Evolutionary conservation across 2,329 filamentous ascomycete species (phyloP), one percentile per base, ranked within the genome.

Genomic region (Botrytis aclada): DNA sequence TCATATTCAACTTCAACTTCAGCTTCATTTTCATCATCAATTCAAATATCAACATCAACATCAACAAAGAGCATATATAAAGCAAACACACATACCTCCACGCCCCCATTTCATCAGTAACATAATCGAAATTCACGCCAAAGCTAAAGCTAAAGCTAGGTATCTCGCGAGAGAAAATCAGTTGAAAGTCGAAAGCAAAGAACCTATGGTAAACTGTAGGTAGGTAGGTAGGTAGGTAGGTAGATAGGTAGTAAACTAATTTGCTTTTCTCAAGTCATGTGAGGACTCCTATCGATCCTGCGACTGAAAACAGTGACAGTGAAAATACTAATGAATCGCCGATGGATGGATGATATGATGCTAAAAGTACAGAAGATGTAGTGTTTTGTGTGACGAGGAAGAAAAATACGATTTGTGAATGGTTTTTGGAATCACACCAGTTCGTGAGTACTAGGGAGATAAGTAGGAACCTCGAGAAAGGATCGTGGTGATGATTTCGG

Each of bases 301-400:
- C 16, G 34, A 39, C 34, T 67, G 65, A 56, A 56, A 29, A 29
- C n/a, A 56, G 51, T 29, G n/a, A 54, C 47, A 54, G 47, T 54
- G 47, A 54, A 14, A 67, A 67, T 47, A 41, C 65, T 25, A 41
- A 56, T 37, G n/a, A 29, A n/a, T 54, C 47, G 64, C 25, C 16
- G 1, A 41, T 16, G 51, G 51, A 54, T 54, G 47, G 47, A 54
- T 54, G 47, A 5, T 54, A 54, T 54, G 34, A 67, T 56, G 47
- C 34, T 56, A 67, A 67, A 67, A 67, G 65, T 67, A 67, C 65
- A 67, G 63, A 66, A 39, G 39, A 39, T 67, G 22, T 54, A 22
- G 16, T 41, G 41, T 41, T 66, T 67, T 56, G 47, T 56, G 47
- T 20, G 45, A 51, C 25, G 47, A 32, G 47, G 34, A 51, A 51